These are phyloP conservation scores for Diplodia intermedia DNA, from an alignment of 2,329 filamentous ascomycete genomes.

Conservation along the genomic window DNA sequence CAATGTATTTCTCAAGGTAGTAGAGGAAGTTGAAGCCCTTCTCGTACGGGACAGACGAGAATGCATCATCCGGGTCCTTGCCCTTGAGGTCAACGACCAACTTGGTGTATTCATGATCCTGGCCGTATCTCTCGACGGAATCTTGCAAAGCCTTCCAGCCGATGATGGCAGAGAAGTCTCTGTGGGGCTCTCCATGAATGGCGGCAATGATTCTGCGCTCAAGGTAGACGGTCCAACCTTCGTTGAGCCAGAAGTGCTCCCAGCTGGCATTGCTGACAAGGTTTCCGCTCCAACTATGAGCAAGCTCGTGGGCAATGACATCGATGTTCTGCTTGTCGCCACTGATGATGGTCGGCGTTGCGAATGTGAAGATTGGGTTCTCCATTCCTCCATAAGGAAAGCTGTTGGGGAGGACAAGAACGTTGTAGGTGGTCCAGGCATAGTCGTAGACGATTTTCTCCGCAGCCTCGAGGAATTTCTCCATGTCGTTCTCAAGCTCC, in stretches of 20 bases:
- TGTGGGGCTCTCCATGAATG: conserved; percentile 82
- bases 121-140: conserved; percentile 77
- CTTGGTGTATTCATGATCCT: conserved; percentile 91
- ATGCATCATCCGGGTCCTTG: conserved; percentile 93
- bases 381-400: conserved; percentile 72
- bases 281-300: conserved; percentile 87
- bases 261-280: conserved; percentile 78
- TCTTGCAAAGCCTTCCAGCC: conserved; percentile 92
- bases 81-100: conserved; percentile 86
- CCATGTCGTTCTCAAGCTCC: conserved; percentile 90
- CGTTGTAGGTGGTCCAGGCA: conserved; percentile 94
- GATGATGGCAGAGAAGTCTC: conserved; percentile 94
- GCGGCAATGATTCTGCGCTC: conserved; percentile 82
- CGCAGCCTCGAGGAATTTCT: conserved; percentile 87
- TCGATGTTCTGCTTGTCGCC: conserved; percentile 86
- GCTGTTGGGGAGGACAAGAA: conserved; percentile 85
- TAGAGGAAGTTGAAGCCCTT: conserved; percentile 97
- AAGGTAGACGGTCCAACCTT: conserved; percentile 93
- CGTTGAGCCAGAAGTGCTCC: conserved; percentile 77
- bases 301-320: conserved; percentile 87
- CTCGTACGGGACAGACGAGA: conserved; percentile 91
- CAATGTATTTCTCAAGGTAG: conserved; percentile 84
- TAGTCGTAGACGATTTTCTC: conserved; percentile 81
- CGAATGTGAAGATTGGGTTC: conserved; percentile 93
- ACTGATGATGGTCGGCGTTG: conserved; percentile 91